phyloP scores from a whole-genome alignment of 1,284 basidiomycete species.

The Ustilago xerochloae region DNA sequence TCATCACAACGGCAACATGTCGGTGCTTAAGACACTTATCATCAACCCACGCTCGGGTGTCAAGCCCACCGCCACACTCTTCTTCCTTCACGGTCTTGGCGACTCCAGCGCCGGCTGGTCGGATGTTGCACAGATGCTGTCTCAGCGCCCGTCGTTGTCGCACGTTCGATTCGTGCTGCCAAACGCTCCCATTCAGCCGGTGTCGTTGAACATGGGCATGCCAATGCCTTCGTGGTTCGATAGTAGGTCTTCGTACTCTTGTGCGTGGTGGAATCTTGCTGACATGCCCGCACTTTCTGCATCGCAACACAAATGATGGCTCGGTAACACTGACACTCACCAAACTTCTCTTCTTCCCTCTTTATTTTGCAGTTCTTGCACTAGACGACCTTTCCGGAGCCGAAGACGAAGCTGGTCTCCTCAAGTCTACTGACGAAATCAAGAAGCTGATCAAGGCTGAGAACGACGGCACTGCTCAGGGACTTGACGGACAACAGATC shows the following conservation, averaged over 20 bases:
- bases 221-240: conserved; percentile 67
- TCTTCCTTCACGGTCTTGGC: conserved; percentile 65
- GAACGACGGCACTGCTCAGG: conserved; percentile 54
- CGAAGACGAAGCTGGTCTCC: conserved; percentile 65
- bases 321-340: background rate
- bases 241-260: conserved; percentile 59
- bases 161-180: conserved; percentile 67
- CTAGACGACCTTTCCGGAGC: conserved; percentile 58
- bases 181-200: conserved; percentile 66
- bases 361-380: conserved; percentile 18
- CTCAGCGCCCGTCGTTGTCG: conserved; percentile 56
- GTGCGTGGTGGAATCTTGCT: conserved; percentile 30
- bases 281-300: background rate
- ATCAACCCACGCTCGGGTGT: conserved; percentile 59
- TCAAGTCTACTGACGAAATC: conserved; percentile 55
- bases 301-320: background rate
- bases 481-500: conserved; percentile 54
- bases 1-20: conserved; percentile 25
- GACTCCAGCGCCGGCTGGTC: conserved; percentile 65
- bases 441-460: conserved; percentile 62
- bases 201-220: conserved; percentile 67
- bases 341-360: background rate
- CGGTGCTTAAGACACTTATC: conserved; percentile 62
- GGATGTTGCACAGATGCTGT: conserved; percentile 66
- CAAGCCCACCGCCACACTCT: conserved; percentile 62